Conservation (phyloP, 805 yeast species). For the Yarrowia bubula region DNA sequence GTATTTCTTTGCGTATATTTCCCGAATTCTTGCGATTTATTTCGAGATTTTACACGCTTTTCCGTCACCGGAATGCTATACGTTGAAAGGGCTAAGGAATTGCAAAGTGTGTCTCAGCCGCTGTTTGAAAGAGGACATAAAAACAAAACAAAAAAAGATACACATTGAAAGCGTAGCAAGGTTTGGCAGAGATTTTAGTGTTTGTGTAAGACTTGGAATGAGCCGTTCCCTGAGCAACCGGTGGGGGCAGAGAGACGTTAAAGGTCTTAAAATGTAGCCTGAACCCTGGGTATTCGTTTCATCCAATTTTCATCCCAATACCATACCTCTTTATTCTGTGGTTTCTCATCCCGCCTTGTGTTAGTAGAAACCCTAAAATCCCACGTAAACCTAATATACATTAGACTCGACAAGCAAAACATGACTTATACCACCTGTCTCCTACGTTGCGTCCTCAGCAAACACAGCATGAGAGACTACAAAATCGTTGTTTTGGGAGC, state of each 20-base stretch:
- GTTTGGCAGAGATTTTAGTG: not conserved
- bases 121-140: conserved; percentile 22
- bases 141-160: conserved; percentile 5
- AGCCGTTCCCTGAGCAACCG: not conserved
- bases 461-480: conserved; percentile 53
- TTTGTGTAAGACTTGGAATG: conserved; percentile 10
- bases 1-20: too few relatives aligned
- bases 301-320: not conserved
- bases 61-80: not conserved
- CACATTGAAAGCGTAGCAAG: not conserved
- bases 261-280: not conserved
- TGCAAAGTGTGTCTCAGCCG: conserved; percentile 2
- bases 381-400: conserved; percentile 3
- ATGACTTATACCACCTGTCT: conserved; percentile 9
- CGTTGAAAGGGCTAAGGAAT: not conserved
- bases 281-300: too few relatives aligned
- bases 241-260: not conserved
- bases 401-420: conserved; percentile 5
- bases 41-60: too few relatives aligned
- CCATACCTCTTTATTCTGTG: not conserved
- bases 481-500: conserved; percentile 91
- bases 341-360: not conserved
- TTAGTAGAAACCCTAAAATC: not conserved
- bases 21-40: too few relatives aligned
- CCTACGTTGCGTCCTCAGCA: conserved; percentile 17